Evolutionary conservation across 2,329 filamentous ascomycete genomes (phyloP), one percentile per base, ranked within the genome.

Genomic region (Harringtonia aguacate): DNA sequence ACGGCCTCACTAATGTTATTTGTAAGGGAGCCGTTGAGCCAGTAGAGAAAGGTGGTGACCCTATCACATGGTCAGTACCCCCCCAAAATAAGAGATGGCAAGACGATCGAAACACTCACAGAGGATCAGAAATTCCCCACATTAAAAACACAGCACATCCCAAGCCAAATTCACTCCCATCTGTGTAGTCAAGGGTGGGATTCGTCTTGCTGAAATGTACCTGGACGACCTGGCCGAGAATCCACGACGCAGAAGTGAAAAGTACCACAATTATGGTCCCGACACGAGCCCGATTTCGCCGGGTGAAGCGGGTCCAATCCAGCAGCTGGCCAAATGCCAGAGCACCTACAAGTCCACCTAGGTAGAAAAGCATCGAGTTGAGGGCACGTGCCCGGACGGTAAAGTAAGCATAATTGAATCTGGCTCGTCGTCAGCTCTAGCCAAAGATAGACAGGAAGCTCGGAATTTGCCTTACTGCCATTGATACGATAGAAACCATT

Each of bases 321-420:
- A 51, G 49, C 13, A 51, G 40, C 24, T 46, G 45, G 30, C 49
- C 49, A 8, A 51, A 29, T 1, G 35, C 20, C 14, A 50, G 37
- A 7, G 45, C 40, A 3, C 36, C 43, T 10, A 48, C 4, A 13
- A 48, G 35, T 20, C 44, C 46, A 7, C 38, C 24, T 1, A 43
- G 29, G 35, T 46, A 49, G 41, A 47, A 47, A 27, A 27, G 24
- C 6, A 45, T 20, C 4, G 46, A 50, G 30, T 43, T 43, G 15
- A 52, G 41, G 6, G 49, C 50, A 6, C 48, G 42, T 2, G 39
- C 22, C 18, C 48, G 48, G 4, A 50, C 50, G 17, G 46, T 50
- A 14, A 52, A 49, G 45, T 52, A 49, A 21, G 48, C 45, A 39
- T 33, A 50, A 38, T 52, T 52, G 30, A n/a, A n/a, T n/a, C n/a